phyloP scores from a whole-genome alignment of 108 stramenopile species.

The Cyclotella baltica region DNA sequence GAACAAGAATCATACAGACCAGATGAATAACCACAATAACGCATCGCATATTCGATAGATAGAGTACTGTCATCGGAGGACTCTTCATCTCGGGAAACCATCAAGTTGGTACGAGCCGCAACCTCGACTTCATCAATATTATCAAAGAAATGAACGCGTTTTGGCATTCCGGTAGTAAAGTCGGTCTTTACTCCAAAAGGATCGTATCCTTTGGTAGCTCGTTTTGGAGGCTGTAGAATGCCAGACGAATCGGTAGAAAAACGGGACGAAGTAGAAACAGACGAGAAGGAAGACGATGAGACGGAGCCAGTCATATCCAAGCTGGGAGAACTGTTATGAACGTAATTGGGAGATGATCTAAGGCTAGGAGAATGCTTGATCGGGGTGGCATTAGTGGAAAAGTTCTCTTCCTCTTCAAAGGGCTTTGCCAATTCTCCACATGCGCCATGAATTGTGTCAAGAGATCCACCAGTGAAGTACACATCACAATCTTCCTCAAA shows the following conservation, averaged over 20 bases:
- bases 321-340: too few relatives aligned
- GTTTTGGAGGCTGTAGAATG: constrained; percentile 26
- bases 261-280: constrained; percentile 1
- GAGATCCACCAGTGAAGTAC: constrained; percentile 3
- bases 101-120: background rate
- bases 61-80: constrained; percentile 20
- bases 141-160: constrained; percentile 21
- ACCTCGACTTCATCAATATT: constrained; percentile 15
- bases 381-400: background rate
- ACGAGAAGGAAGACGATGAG: constrained; percentile 5
- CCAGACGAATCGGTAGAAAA: constrained; percentile 8
- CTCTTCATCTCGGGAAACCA: background rate
- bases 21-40: background rate
- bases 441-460: constrained; percentile 4
- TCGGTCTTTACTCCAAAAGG: constrained; percentile 26
- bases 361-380: background rate
- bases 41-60: constrained; percentile 8
- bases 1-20: background rate
- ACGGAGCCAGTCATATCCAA: background rate
- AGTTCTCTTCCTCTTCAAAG: too few relatives aligned
- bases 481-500: constrained; percentile 8
- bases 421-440: background rate
- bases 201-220: constrained; percentile 20
- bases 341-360: too few relatives aligned
- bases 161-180: constrained; percentile 1